Percentiles rank a stretch among this genome's conserved stretches.
Evolutionary conservation across 1,284 basidiomycete species (phyloP).

Genomic region (Cystobasidium sp.): DNA sequence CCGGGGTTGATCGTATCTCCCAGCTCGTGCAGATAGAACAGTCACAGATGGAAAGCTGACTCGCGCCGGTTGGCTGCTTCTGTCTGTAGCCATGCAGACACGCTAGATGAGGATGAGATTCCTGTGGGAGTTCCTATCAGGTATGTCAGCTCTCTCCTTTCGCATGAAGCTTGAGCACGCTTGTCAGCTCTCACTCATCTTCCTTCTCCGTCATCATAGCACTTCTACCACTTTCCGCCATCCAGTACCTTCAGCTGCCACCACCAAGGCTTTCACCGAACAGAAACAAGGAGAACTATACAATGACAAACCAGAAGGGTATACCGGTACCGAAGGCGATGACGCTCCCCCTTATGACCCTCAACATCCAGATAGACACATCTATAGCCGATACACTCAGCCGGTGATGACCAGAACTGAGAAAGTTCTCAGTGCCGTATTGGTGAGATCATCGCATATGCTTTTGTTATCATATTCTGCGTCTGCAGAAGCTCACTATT

Average conservation of each 20-base stretch:
- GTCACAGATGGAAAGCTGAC: not conserved
- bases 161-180: not conserved
- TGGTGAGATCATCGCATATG: constrained; percentile 3
- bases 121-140: constrained; percentile 41
- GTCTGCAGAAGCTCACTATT: no score
- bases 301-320: constrained; percentile 25
- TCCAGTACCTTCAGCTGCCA: not conserved
- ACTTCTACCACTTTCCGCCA: constrained; percentile 40
- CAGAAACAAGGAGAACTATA: constrained; percentile 15
- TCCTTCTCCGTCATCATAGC: constrained; percentile 3
- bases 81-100: constrained; percentile 36
- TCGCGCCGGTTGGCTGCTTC: not conserved
- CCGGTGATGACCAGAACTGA: constrained; percentile 41
- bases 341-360: constrained; percentile 8
- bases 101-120: constrained; percentile 25
- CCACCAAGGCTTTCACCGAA: not conserved
- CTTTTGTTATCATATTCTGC: no score
- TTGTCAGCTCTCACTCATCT: not conserved
- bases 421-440: constrained; percentile 34
- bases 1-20: not conserved
- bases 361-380: constrained; percentile 36
- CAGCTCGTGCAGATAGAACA: not conserved
- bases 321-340: constrained; percentile 14
- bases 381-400: constrained; percentile 44
- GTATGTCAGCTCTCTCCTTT: not conserved